These are phyloP conservation scores for Chrysanthemum seticuspe DNA, from an alignment of 129 eudicot genomes.

Conservation along the genomic window DNA sequence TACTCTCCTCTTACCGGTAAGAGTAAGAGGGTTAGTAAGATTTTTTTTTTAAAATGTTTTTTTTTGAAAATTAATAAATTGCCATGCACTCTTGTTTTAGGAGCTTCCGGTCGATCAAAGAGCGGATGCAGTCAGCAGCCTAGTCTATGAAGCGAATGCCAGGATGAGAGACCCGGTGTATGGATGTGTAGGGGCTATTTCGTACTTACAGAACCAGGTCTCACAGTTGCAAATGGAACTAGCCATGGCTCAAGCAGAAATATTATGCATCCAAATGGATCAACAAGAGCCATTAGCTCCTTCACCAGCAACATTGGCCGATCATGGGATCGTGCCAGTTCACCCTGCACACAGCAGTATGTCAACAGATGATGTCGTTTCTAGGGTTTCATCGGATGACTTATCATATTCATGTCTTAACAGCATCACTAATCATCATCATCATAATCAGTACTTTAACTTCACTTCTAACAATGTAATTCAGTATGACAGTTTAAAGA, in stretches of 20 bases:
- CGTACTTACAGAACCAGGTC: slow-evolving; percentile 66
- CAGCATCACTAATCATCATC: slow-evolving; percentile 38
- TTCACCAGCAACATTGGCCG: slow-evolving; percentile 18
- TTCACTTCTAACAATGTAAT: slow-evolving; percentile 49
- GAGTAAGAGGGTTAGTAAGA: too few species aligned
- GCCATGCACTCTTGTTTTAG: slow-evolving; percentile 27
- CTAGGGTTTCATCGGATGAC: slow-evolving; percentile 32
- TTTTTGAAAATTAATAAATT: not conserved
- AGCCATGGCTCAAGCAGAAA: slow-evolving; percentile 89
- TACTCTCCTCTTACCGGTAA: too few species aligned
- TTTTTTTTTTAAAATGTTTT: not conserved
- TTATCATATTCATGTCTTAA: slow-evolving; percentile 38
- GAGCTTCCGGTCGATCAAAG: slow-evolving; percentile 71
- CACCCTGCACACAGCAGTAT: slow-evolving; percentile 13
- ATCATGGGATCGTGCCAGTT: slow-evolving; percentile 3
- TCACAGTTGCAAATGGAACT: slow-evolving; percentile 84
- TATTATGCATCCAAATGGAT: slow-evolving; percentile 69
- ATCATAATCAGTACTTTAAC: slow-evolving; percentile 39
- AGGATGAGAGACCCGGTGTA: slow-evolving; percentile 77
- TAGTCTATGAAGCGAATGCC: slow-evolving; percentile 84
- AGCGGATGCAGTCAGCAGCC: slow-evolving; percentile 86
- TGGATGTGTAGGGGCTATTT: slow-evolving; percentile 87
- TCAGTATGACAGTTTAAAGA: slow-evolving; percentile 50
- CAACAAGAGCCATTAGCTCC: slow-evolving; percentile 44
- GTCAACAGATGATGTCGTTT: slow-evolving; percentile 19